Percentiles rank a stretch among this genome's conserved stretches.
These are phyloP conservation scores for Hypoxylon perforatum DNA, from an alignment of 495 filamentous ascomycete genomes.

Conservation along the genomic window DNA sequence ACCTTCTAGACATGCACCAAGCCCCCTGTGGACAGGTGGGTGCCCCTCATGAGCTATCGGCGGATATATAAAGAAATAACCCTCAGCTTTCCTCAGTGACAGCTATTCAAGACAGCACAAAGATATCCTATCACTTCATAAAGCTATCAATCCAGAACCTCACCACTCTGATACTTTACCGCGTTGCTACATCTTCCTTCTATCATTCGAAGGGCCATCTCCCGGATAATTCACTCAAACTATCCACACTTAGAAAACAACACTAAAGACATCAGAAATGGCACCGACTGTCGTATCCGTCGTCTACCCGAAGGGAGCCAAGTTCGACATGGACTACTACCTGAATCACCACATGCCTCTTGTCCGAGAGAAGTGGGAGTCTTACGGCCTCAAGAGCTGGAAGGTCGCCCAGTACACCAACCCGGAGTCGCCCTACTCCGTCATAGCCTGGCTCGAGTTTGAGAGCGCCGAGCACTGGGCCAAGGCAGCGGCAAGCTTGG, in stretches of 20 bases:
- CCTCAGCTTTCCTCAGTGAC: no score
- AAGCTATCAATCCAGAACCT: no score
- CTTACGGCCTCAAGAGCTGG: constrained; percentile 40
- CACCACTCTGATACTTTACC: no score
- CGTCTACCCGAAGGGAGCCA: constrained; percentile 23
- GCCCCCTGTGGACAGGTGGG: no score
- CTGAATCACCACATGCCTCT: constrained; percentile 39
- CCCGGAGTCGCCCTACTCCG: constrained; percentile 13
- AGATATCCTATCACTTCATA: no score
- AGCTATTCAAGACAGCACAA: no score
- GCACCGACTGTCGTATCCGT: constrained; percentile 7
- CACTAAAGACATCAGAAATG: constrained; percentile 9
- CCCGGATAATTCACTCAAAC: constrained; percentile 10
- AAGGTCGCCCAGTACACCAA: constrained; percentile 36
- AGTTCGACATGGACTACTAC: constrained; percentile 45
- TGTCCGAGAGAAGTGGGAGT: constrained; percentile 34
- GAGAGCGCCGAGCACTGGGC: constrained; percentile 21
- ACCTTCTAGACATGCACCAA: no score
- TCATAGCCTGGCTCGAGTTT: constrained; percentile 42
- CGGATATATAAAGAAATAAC: no score
- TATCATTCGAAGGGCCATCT: neutral
- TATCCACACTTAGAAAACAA: constrained; percentile 14
- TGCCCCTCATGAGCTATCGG: no score
- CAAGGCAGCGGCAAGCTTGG: constrained; percentile 2
- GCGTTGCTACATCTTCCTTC: no score